Conservation (phyloP, 108 stramenopile species). For the Pseudonitzschia pungens region DNA sequence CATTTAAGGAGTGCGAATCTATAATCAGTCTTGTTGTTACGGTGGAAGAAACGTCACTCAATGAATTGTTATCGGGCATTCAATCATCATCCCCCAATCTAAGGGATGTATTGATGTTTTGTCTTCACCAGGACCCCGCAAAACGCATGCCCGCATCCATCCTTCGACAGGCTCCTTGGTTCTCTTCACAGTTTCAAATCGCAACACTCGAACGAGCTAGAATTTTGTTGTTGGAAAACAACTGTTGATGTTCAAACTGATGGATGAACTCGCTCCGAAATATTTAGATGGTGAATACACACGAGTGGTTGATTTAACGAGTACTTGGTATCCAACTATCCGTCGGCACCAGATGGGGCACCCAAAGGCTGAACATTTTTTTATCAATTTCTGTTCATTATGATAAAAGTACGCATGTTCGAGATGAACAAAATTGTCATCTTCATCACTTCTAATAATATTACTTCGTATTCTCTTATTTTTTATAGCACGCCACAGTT, state of each 20-base stretch:
- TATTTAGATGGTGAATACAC: no score
- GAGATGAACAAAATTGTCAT: no score
- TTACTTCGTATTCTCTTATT: no score
- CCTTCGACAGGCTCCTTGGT: slow-evolving; percentile 11
- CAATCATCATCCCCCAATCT: slow-evolving; percentile 1
- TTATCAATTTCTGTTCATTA: no score
- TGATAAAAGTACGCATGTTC: no score
- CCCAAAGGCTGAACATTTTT: no score
- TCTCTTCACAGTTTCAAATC: neutral
- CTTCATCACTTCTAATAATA: no score
- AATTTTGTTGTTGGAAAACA: slow-evolving; percentile 8
- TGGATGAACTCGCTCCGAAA: no score
- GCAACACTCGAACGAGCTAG: slow-evolving; percentile 6
- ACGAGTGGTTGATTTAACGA: no score
- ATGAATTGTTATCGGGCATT: slow-evolving; percentile 34
- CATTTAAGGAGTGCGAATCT: slow-evolving; percentile 57
- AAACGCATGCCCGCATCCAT: slow-evolving; percentile 15
- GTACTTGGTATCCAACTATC: no score
- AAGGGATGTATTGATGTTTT: slow-evolving; percentile 47
- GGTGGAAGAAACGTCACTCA: slow-evolving; percentile 53
- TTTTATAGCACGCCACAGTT: no score
- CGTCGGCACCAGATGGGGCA: no score
- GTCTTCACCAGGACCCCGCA: slow-evolving; percentile 41
- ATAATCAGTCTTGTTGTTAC: slow-evolving; percentile 58
- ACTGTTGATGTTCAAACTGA: neutral